phyloP scores from a whole-genome alignment of 495 filamentous ascomycete genomes.

The Trichocladium uniseriatum region DNA sequence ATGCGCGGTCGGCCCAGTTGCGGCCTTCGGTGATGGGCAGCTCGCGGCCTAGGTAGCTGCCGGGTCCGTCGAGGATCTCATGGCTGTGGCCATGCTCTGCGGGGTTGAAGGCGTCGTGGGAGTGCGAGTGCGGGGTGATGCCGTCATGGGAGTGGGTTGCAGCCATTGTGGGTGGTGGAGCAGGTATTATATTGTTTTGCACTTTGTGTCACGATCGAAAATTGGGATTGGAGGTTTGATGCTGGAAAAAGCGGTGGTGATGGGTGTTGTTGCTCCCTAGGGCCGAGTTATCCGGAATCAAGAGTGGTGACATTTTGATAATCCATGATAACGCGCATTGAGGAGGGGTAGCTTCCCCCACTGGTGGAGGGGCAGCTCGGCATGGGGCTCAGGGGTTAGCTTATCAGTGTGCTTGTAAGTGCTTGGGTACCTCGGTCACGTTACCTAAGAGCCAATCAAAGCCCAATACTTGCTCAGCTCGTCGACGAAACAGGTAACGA shows the following conservation, averaged over 20 bases:
- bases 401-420: too few species aligned
- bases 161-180: constrained; percentile 7
- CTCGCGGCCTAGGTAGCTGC: constrained; percentile 82
- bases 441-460: too few species aligned
- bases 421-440: background rate
- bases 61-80: constrained; percentile 91
- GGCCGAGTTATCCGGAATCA: too few species aligned
- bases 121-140: constrained; percentile 26
- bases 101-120: constrained; percentile 49
- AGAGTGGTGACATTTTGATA: too few species aligned
- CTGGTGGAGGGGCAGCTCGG: too few species aligned
- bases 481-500: background rate
- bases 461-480: background rate
- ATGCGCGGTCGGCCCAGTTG: constrained; percentile 83
- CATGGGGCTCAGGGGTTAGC: too few species aligned
- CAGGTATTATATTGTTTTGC: background rate
- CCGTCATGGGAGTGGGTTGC: constrained; percentile 24
- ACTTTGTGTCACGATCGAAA: background rate
- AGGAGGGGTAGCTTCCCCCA: too few species aligned
- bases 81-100: constrained; percentile 89
- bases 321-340: too few species aligned
- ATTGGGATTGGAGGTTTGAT: background rate
- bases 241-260: too few species aligned
- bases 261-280: too few species aligned
- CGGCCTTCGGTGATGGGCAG: constrained; percentile 84